phyloP scores from a whole-genome alignment of 2,329 filamentous ascomycete species.

The Aspergillus pseudoterreus region DNA sequence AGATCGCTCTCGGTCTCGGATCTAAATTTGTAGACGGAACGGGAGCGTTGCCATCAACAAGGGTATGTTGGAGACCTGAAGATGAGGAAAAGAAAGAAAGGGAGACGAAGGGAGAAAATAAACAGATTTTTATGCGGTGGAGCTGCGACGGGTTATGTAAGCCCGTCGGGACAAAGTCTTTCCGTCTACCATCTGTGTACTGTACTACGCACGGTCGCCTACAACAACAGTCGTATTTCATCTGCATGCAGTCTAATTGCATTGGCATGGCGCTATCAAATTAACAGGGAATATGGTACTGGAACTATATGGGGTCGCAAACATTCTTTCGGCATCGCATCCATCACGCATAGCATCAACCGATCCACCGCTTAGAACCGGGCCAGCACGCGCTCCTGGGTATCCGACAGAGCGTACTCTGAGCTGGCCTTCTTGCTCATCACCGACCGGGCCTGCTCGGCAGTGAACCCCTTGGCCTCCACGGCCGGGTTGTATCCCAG shows the following conservation, averaged over 20 bases:
- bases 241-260: too few species aligned
- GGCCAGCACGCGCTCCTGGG: conserved; percentile 67
- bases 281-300: neutral
- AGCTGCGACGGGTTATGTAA: conserved; percentile 13
- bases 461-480: conserved; percentile 83
- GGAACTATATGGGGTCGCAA: neutral
- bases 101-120: conserved; percentile 10
- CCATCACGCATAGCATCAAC: neutral
- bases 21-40: conserved; percentile 42
- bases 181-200: neutral
- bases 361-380: conserved; percentile 49
- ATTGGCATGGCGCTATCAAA: neutral
- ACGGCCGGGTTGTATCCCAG: conserved; percentile 91
- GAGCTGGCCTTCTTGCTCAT: conserved; percentile 67
- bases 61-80: conserved; percentile 42
- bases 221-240: too few species aligned
- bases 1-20: conserved; percentile 39
- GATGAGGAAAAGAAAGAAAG: conserved; percentile 20
- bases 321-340: neutral
- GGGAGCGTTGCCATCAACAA: conserved; percentile 34
- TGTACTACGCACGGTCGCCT: too few species aligned
- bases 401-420: conserved; percentile 77
- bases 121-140: conserved; percentile 18
- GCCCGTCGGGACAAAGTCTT: neutral
- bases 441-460: conserved; percentile 64